These are phyloP conservation scores for Aspergillus candidus DNA, from an alignment of 2,329 filamentous ascomycete genomes.

Conservation along the genomic window DNA sequence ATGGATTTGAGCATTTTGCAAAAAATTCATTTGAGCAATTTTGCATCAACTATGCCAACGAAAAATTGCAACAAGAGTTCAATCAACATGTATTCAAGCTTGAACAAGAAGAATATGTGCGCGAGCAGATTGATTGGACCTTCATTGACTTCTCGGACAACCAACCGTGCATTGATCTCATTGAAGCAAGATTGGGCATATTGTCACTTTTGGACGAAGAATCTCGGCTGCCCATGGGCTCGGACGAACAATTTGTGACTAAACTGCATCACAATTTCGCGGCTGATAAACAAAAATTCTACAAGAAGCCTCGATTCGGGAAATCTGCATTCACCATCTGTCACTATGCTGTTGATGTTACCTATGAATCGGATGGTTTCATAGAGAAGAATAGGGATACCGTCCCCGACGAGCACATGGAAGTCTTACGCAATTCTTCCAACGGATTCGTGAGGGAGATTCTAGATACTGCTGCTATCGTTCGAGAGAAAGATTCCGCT, in stretches of 20 bases:
- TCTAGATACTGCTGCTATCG: conserved; percentile 74
- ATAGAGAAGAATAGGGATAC: conserved; percentile 99
- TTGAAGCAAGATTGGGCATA: conserved; percentile 93
- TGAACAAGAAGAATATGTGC: conserved; percentile 95
- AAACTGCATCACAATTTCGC: conserved; percentile 95
- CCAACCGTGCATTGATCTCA: conserved; percentile 96
- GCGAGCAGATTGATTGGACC: conserved; percentile 96
- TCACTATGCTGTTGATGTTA: conserved; percentile 96
- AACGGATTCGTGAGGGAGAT: conserved; percentile 83
- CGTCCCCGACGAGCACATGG: conserved; percentile 96
- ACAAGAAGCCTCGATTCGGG: conserved; percentile 96
- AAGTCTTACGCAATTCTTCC: conserved; percentile 74
- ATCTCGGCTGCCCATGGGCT: conserved; percentile 92
- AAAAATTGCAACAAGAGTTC: conserved; percentile 98
- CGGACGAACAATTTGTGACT: conserved; percentile 91
- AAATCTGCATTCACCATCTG: conserved; percentile 97
- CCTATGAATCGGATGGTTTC: conserved; percentile 97
- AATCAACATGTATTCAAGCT: conserved; percentile 99
- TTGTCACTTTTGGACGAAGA: conserved; percentile 91
- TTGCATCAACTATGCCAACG: conserved; percentile 99
- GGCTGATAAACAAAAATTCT: conserved; percentile 87
- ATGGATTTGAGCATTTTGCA: conserved; percentile 97
- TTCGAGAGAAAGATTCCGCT: conserved; percentile 78
- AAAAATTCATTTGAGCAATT: conserved; percentile 99
- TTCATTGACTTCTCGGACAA: conserved; percentile 99